These are phyloP conservation scores for Parastagonospora avenae DNA, from an alignment of 2,329 filamentous ascomycete species.

Conservation along the genomic window DNA sequence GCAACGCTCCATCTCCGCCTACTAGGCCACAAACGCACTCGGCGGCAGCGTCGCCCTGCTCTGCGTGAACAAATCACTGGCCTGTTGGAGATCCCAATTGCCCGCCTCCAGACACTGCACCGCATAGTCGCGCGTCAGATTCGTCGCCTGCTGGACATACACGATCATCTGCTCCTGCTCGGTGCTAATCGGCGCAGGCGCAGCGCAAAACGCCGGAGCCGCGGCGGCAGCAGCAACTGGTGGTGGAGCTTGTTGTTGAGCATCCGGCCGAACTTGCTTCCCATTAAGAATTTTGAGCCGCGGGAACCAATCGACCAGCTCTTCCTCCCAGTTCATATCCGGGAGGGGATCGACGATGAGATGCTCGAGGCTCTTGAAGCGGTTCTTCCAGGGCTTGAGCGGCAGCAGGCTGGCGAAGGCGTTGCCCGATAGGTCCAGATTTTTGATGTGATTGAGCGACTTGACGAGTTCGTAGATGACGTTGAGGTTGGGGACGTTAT, in stretches of 20 bases:
- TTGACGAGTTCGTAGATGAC: slow-evolving; percentile 76
- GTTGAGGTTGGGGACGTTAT: slow-evolving; percentile 73
- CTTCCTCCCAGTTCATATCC: slow-evolving; percentile 62
- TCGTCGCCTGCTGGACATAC: slow-evolving; percentile 76
- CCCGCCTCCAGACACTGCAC: slow-evolving; percentile 80
- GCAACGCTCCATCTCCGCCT: too few species aligned
- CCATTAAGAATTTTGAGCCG: slow-evolving; percentile 78
- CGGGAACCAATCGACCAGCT: slow-evolving; percentile 82
- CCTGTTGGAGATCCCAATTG: slow-evolving; percentile 78
- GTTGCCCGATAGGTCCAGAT: slow-evolving; percentile 79
- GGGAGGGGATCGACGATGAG: slow-evolving; percentile 66
- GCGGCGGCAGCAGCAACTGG: slow-evolving; percentile 44
- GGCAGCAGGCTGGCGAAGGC: slow-evolving; percentile 75
- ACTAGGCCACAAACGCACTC: slow-evolving; percentile 41
- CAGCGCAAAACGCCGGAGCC: slow-evolving; percentile 1
- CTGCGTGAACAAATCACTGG: slow-evolving; percentile 72
- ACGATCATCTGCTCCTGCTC: slow-evolving; percentile 70
- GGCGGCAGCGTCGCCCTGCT: slow-evolving; percentile 64
- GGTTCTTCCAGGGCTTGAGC: slow-evolving; percentile 76
- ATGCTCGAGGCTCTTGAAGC: slow-evolving; percentile 79
- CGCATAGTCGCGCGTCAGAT: slow-evolving; percentile 79
- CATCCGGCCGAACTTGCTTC: slow-evolving; percentile 72
- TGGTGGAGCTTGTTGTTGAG: slow-evolving; percentile 46
- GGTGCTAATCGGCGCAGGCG: neutral
- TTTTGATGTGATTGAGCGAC: slow-evolving; percentile 83